Conservation (phyloP, 257 asterid genomes). For the Ophiorrhiza pumila region DNA sequence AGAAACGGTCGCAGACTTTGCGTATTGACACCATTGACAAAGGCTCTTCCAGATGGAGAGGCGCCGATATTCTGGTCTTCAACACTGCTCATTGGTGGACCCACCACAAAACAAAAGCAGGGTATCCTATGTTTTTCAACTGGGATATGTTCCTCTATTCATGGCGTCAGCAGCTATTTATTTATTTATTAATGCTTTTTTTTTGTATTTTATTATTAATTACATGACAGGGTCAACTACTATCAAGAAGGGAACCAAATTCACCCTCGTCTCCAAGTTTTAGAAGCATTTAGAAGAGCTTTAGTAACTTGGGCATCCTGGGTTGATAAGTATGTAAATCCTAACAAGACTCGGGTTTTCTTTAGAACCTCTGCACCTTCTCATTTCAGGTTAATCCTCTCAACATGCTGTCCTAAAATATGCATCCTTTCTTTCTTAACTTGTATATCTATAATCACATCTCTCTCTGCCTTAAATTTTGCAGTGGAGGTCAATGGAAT, state of each 20-base stretch:
- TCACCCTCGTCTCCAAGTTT: constrained; percentile 65
- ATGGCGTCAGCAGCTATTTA: neutral
- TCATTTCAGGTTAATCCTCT: constrained; percentile 74
- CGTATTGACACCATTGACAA: constrained; percentile 76
- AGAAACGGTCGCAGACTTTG: constrained; percentile 61
- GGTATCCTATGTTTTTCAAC: no score
- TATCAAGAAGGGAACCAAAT: constrained; percentile 80
- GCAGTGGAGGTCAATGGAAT: constrained; percentile 86
- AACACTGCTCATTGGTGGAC: constrained; percentile 98
- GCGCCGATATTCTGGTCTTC: constrained; percentile 84
- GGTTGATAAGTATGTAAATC: constrained; percentile 69
- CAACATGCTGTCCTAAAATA: neutral
- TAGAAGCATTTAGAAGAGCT: constrained; percentile 62
- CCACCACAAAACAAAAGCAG: constrained; percentile 82
- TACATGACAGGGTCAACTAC: constrained; percentile 61
- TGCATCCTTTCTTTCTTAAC: neutral
- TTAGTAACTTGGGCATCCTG: constrained; percentile 77
- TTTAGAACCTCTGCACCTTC: constrained; percentile 92
- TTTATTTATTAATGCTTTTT: neutral
- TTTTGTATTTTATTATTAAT: neutral
- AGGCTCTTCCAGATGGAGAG: constrained; percentile 86
- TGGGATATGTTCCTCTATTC: no score
- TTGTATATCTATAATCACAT: neutral
- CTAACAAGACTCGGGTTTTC: constrained; percentile 63
- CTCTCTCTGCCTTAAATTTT: neutral